These are phyloP conservation scores for Rhinocladiella mackenziei DNA, from an alignment of 2,329 filamentous ascomycete genomes.

Conservation along the genomic window DNA sequence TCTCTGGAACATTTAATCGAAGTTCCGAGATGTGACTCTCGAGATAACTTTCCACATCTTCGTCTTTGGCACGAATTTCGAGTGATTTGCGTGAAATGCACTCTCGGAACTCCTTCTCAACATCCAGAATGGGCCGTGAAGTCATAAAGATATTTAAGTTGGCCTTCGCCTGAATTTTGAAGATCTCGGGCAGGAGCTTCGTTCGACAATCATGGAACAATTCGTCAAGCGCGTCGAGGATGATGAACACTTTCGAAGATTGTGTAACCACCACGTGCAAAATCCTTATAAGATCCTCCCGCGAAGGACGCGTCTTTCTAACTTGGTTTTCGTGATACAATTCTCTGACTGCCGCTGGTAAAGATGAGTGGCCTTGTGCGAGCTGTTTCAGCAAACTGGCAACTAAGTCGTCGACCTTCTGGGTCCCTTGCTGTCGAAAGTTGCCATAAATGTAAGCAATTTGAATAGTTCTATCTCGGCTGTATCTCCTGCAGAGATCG, in stretches of 20 bases:
- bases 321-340: slow-evolving; percentile 14
- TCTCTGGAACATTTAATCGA: slow-evolving; percentile 6
- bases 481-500: slow-evolving; percentile 3
- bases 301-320: slow-evolving; percentile 3
- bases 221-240: slow-evolving; percentile 30
- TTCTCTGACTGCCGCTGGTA: slow-evolving; percentile 9
- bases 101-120: neutral
- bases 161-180: slow-evolving; percentile 25
- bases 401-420: slow-evolving; percentile 28
- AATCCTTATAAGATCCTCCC: slow-evolving; percentile 7
- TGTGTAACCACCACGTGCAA: slow-evolving; percentile 1
- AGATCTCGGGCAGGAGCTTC: slow-evolving; percentile 20
- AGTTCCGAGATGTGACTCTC: slow-evolving; percentile 9
- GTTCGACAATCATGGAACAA: slow-evolving; percentile 4
- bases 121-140: neutral
- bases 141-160: neutral
- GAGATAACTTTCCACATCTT: slow-evolving; percentile 18
- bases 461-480: slow-evolving; percentile 29
- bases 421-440: slow-evolving; percentile 38
- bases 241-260: slow-evolving; percentile 19
- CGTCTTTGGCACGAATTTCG: neutral
- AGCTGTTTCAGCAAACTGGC: slow-evolving; percentile 16
- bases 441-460: slow-evolving; percentile 49
- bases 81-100: neutral
- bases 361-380: neutral